Conservation (phyloP, 2,329 filamentous ascomycete genomes). For the Neurospora sp. region DNA sequence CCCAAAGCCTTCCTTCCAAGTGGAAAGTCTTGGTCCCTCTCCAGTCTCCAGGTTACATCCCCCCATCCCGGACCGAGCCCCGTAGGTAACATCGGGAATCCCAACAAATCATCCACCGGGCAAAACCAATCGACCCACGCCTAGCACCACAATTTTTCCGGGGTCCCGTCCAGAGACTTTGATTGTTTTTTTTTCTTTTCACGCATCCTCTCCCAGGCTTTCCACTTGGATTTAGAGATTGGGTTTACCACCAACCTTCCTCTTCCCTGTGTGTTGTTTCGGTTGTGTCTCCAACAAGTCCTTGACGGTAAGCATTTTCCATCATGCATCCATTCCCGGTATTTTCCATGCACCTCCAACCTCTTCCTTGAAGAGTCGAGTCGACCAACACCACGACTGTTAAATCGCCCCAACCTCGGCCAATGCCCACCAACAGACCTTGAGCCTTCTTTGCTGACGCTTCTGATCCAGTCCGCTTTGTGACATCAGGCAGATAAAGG, state of each 20-base stretch:
- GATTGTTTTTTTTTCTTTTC: neutral
- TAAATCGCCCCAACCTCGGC: neutral
- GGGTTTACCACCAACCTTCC: neutral
- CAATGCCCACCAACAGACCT: neutral
- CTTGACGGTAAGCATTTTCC: conserved; percentile 2
- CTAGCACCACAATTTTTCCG: neutral
- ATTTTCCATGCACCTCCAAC: neutral
- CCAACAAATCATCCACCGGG: neutral
- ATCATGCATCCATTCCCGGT: neutral
- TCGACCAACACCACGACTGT: neutral
- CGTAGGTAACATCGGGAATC: neutral
- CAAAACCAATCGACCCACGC: neutral
- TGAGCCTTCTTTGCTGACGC: neutral
- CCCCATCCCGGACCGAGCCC: neutral
- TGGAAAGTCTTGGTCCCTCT: neutral
- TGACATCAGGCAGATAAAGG: neutral
- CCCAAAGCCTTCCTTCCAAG: neutral
- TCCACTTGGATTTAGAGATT: neutral
- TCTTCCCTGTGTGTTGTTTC: neutral
- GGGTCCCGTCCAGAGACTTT: neutral
- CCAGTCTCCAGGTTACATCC: neutral
- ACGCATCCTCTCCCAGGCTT: neutral
- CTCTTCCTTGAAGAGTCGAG: neutral
- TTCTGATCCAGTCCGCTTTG: neutral
- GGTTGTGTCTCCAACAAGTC: neutral